A percentile compares a stretch with the other conserved stretches of the same genome.
phyloP scores from a whole-genome alignment of 352 stramenopile species.

The Phytopythium boreale region DNA sequence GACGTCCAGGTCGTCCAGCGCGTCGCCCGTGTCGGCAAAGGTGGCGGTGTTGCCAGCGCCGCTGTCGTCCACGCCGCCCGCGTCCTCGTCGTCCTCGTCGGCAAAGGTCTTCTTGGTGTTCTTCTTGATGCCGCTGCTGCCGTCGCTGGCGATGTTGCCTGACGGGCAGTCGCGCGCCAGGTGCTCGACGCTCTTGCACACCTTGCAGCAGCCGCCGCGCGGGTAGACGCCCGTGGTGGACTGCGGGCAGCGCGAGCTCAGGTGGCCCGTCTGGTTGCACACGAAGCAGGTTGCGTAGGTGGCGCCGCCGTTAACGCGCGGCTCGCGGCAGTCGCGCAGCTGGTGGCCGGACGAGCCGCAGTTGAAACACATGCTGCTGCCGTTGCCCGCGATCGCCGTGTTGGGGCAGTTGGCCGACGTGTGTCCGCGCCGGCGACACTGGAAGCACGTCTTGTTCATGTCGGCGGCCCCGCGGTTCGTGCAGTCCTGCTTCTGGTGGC shows the following conservation, averaged over 20 bases:
- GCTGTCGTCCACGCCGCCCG: constrained; percentile 25
- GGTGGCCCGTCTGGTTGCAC: constrained; percentile 80
- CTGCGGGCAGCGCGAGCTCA: constrained; percentile 84
- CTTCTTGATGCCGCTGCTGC: constrained; percentile 41
- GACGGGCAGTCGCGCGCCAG: constrained; percentile 81
- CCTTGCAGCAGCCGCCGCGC: constrained; percentile 87
- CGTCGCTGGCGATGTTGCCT: constrained; percentile 61
- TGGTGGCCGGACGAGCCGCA: constrained; percentile 71
- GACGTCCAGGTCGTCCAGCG: constrained; percentile 45
- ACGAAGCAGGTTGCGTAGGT: constrained; percentile 87
- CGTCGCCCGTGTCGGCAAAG: constrained; percentile 41
- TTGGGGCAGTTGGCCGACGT: constrained; percentile 81
- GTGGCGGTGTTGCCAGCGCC: not conserved
- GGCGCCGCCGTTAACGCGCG: constrained; percentile 57
- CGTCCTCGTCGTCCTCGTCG: constrained; percentile 49
- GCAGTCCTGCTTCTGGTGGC: constrained; percentile 81
- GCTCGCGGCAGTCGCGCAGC: constrained; percentile 68
- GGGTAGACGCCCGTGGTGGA: constrained; percentile 88
- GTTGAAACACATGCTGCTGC: constrained; percentile 81
- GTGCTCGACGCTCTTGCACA: constrained; percentile 83
- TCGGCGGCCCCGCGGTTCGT: constrained; percentile 61
- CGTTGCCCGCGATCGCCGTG: constrained; percentile 16
- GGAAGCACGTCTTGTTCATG: constrained; percentile 79
- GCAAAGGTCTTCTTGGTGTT: constrained; percentile 84
- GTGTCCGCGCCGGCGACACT: constrained; percentile 77